A percentile compares a stretch with the other conserved stretches of the same genome.
Conservation (phyloP, 2,329 filamentous ascomycete species). For the Claviceps lovelessii region DNA sequence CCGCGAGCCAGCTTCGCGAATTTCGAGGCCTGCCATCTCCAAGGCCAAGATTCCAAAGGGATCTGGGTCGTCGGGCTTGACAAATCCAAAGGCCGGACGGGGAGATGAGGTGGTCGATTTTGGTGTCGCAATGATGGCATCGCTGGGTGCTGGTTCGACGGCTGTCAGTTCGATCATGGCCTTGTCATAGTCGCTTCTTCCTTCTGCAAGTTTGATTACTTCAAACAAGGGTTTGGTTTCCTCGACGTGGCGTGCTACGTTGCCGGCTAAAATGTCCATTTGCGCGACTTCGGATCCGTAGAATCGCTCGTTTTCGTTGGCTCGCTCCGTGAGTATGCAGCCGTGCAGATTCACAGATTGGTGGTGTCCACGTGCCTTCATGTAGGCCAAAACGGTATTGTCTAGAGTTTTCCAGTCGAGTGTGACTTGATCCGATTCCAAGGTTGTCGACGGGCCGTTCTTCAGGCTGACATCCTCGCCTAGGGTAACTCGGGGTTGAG, state of each 20-base stretch:
- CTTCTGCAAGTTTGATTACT: conserved; percentile 78
- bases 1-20: conserved; percentile 67
- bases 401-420: conserved; percentile 37
- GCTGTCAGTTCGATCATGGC: conserved; percentile 49
- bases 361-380: conserved; percentile 43
- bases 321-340: conserved; percentile 41
- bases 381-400: conserved; percentile 42
- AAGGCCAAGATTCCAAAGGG: conserved; percentile 82
- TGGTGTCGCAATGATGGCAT: conserved; percentile 44
- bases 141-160: conserved; percentile 58
- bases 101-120: conserved; percentile 22
- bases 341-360: conserved; percentile 40
- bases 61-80: conserved; percentile 68
- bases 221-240: conserved; percentile 53
- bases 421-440: conserved; percentile 38
- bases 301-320: conserved; percentile 46
- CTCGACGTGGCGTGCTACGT: conserved; percentile 38
- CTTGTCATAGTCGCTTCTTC: conserved; percentile 60
- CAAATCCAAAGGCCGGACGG: conserved; percentile 56
- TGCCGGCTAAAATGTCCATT: conserved; percentile 43
- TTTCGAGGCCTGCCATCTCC: conserved; percentile 80
- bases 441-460: conserved; percentile 54
- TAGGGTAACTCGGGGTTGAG: conserved; percentile 61
- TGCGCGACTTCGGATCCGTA: conserved; percentile 36
- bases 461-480: conserved; percentile 68